phyloP scores from a whole-genome alignment of 352 stramenopile genomes.

The Globisporangium viniferum region DNA sequence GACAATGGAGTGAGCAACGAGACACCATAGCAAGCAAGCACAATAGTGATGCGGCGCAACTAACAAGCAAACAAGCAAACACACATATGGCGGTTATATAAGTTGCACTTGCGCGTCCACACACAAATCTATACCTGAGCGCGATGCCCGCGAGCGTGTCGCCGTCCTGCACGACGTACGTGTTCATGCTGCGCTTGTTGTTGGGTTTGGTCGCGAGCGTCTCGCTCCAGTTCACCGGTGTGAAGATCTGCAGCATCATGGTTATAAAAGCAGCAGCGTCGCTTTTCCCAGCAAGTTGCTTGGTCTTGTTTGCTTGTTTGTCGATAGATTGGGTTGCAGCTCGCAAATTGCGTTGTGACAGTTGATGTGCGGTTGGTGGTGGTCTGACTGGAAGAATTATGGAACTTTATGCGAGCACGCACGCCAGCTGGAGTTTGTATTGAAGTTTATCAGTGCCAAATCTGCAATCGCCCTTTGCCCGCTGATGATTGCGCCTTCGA shows the following conservation, averaged over 20 bases:
- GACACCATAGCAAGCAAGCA: neutral
- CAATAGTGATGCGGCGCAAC: neutral
- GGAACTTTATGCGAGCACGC: neutral
- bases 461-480: no score
- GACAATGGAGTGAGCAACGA: neutral
- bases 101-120: neutral
- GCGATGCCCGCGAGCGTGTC: conserved; percentile 47
- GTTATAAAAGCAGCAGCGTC: neutral
- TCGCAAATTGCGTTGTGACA: conserved; percentile 1
- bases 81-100: neutral
- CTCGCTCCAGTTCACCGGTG: conserved; percentile 32
- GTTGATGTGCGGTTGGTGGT: neutral
- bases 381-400: neutral
- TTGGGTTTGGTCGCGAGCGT: conserved; percentile 13
- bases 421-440: neutral
- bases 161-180: conserved; percentile 37
- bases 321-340: neutral
- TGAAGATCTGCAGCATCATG: conserved; percentile 37
- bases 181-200: conserved; percentile 14
- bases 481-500: neutral
- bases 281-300: conserved; percentile 5
- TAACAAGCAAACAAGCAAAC: neutral
- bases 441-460: neutral
- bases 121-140: conserved; percentile 21
- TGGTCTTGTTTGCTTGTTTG: neutral